A percentile compares a stretch with the other conserved stretches of the same genome.
These are phyloP conservation scores for Amphibolis antarctica DNA, from an alignment of 106 monocot genomes.

Conservation along the genomic window DNA sequence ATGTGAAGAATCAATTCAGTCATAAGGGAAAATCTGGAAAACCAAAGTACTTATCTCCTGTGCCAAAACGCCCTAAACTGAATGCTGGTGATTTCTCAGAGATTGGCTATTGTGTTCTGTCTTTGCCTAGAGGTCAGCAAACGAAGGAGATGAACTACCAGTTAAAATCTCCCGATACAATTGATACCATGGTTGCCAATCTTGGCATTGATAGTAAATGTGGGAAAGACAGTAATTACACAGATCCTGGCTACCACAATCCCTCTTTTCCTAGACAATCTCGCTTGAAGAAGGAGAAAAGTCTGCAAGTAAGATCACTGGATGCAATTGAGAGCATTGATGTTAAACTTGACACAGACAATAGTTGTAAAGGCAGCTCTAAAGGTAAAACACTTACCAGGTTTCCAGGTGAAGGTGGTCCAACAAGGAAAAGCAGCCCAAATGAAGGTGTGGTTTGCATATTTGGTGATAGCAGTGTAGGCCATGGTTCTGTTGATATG, in stretches of 20 bases:
- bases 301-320: too few relatives aligned
- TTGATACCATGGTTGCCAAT: too few relatives aligned
- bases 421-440: background rate
- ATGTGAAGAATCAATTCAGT: background rate
- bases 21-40: conserved; percentile 1
- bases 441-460: too few relatives aligned
- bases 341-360: too few relatives aligned
- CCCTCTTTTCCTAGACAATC: too few relatives aligned
- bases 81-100: conserved; percentile 1
- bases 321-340: too few relatives aligned
- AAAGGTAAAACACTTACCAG: background rate
- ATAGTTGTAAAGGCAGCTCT: conserved; percentile 1
- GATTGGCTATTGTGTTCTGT: background rate
- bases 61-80: conserved; percentile 3
- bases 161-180: too few relatives aligned
- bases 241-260: too few relatives aligned
- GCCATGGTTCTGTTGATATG: background rate
- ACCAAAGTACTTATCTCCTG: conserved; percentile 9
- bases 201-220: too few relatives aligned
- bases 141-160: too few relatives aligned
- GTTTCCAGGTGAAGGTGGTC: background rate
- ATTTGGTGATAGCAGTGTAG: background rate
- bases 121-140: background rate
- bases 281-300: too few relatives aligned
- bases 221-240: too few relatives aligned